These are phyloP conservation scores for Mycena floridula DNA, from an alignment of 768 basidiomycete species.

Conservation along the genomic window DNA sequence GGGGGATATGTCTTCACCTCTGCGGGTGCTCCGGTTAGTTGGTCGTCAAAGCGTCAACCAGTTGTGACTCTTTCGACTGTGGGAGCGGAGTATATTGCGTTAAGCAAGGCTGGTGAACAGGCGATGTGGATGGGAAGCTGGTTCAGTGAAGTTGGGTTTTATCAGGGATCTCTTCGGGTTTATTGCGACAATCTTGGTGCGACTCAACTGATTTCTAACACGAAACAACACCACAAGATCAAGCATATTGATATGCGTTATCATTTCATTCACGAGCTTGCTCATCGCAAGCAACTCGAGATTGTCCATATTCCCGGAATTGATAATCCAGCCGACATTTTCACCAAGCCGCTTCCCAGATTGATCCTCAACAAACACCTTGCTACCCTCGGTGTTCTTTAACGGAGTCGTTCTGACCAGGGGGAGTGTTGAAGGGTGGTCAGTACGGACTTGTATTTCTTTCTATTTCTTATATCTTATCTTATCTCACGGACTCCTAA, in stretches of 20 bases:
- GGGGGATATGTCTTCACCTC: too few relatives aligned
- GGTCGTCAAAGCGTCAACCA: too few relatives aligned
- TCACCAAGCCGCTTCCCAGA: neutral
- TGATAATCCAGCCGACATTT: neutral
- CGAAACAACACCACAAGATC: neutral
- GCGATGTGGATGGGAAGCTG: neutral
- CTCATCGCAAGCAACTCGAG: too few relatives aligned
- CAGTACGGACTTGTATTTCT: neutral
- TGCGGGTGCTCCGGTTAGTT: too few relatives aligned
- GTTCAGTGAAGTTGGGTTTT: neutral
- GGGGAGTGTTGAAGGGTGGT: neutral
- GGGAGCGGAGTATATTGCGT: too few relatives aligned
- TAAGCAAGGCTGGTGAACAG: neutral
- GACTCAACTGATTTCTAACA: neutral
- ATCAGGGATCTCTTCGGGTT: neutral
- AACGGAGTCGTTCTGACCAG: neutral
- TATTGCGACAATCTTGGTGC: neutral
- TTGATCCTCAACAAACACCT: neutral
- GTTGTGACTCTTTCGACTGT: too few relatives aligned
- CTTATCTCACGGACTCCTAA: too few relatives aligned
- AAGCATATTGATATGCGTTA: neutral
- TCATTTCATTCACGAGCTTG: neutral
- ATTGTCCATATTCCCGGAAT: too few relatives aligned
- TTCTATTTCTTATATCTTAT: neutral
- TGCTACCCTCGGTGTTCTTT: neutral